Evolutionary conservation across 2,329 filamentous ascomycete genomes (phyloP).

Genomic region (Aureobasidium sp.): DNA sequence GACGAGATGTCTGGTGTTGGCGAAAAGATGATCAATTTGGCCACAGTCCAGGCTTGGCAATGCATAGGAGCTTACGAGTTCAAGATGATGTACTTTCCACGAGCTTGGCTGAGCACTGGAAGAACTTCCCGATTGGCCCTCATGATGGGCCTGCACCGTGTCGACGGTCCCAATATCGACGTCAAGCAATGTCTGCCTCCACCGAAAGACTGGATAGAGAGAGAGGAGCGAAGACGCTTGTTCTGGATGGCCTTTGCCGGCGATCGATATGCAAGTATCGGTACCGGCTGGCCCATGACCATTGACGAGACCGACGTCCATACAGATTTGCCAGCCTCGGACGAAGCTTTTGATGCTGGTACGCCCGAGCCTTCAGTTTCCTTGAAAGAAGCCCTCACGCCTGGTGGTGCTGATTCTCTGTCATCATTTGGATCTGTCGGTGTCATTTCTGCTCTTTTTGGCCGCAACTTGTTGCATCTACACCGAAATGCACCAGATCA

Average conservation of each 20-base stretch:
- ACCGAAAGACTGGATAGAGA: constrained; percentile 87
- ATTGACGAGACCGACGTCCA: constrained; percentile 87
- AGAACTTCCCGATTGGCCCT: constrained; percentile 71
- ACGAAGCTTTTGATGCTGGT: constrained; percentile 78
- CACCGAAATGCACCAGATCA: constrained; percentile 64
- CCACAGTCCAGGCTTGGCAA: constrained; percentile 78
- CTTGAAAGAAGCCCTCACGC: constrained; percentile 61
- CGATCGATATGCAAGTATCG: constrained; percentile 90
- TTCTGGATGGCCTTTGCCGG: constrained; percentile 93
- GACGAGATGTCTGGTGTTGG: constrained; percentile 92
- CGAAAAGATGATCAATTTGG: constrained; percentile 77
- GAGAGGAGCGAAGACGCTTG: constrained; percentile 81
- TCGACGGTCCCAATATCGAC: constrained; percentile 76
- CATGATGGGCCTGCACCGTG: constrained; percentile 86
- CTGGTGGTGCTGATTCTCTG: constrained; percentile 65
- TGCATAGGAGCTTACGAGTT: constrained; percentile 83
- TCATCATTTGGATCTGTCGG: constrained; percentile 75
- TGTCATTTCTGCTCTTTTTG: constrained; percentile 82
- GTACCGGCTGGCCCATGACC: constrained; percentile 94
- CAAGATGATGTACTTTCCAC: constrained; percentile 94
- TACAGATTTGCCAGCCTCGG: constrained; percentile 75
- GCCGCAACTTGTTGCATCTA: constrained; percentile 82
- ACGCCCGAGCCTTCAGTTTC: constrained; percentile 65
- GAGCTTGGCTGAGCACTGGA: constrained; percentile 90
- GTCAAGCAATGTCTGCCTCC: constrained; percentile 87